These are phyloP conservation scores for Dendrobium officinale DNA, from an alignment of 106 monocot species.

Conservation along the genomic window DNA sequence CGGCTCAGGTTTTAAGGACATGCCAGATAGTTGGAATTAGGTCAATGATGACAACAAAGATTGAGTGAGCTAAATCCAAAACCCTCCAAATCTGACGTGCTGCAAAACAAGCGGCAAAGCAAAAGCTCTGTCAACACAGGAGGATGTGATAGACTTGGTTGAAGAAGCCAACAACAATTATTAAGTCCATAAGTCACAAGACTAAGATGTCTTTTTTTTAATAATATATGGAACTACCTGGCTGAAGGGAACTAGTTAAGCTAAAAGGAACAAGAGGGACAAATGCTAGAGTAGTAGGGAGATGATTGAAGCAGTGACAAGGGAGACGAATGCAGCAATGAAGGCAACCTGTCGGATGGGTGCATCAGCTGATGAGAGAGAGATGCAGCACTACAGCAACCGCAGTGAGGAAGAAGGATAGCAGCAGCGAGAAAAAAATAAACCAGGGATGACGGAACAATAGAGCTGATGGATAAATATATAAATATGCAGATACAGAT, in stretches of 20 bases:
- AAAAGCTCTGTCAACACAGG: background rate
- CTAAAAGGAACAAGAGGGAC: background rate
- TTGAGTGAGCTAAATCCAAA: background rate
- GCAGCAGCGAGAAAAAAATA: background rate
- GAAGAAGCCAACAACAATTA: background rate
- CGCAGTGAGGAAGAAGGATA: background rate
- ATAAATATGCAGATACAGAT: background rate
- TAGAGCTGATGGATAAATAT: background rate
- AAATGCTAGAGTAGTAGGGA: background rate
- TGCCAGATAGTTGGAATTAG: background rate
- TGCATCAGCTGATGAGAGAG: background rate
- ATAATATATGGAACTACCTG: background rate
- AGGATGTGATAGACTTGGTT: background rate
- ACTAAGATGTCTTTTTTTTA: background rate
- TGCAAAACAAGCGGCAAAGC: background rate
- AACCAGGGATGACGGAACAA: background rate
- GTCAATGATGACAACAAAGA: background rate
- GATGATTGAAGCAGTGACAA: background rate
- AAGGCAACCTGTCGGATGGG: background rate
- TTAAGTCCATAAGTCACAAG: background rate
- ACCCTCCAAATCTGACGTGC: background rate
- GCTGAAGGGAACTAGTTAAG: background rate
- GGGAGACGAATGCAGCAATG: background rate
- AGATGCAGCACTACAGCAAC: background rate
- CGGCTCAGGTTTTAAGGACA: background rate